Percentiles rank a stretch among this genome's conserved stretches.
phyloP scores from a whole-genome alignment of 441 rosid genomes.

The Populus hybrid region DNA sequence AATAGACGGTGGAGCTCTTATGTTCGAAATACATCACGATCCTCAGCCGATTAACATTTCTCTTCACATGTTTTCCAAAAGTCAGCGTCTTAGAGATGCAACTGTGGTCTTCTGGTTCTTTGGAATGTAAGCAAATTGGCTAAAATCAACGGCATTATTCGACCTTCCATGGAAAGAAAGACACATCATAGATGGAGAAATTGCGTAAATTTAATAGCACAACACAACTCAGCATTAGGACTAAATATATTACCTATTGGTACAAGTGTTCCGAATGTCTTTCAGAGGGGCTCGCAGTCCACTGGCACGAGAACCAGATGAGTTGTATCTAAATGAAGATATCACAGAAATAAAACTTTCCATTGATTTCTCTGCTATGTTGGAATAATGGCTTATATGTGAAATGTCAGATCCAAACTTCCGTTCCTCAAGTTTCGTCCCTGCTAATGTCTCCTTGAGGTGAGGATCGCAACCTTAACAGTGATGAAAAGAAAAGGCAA shows the following conservation, averaged over 20 bases:
- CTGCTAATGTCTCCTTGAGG: conserved; percentile 25
- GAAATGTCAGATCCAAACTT: conserved; percentile 82
- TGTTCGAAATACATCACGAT: background rate
- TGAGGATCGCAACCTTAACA: conserved; percentile 19
- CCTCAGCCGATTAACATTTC: conserved; percentile 9
- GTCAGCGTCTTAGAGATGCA: conserved; percentile 40
- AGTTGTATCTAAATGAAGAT: conserved; percentile 54
- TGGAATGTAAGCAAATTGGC: conserved; percentile 58
- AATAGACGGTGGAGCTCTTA: conserved; percentile 15
- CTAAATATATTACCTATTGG: conserved; percentile 41
- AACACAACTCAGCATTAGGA: background rate
- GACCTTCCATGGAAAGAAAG: conserved; percentile 37
- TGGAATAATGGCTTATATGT: conserved; percentile 59
- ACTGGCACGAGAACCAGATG: conserved; percentile 83
- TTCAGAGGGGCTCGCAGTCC: conserved; percentile 88
- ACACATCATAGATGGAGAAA: conserved; percentile 14
- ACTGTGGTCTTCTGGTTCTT: conserved; percentile 31
- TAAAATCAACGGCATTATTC: conserved; percentile 44
- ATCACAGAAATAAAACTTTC: conserved; percentile 67
- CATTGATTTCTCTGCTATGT: conserved; percentile 82
- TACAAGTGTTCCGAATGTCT: conserved; percentile 50
- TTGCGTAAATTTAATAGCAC: background rate
- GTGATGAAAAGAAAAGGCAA: background rate
- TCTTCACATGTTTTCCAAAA: conserved; percentile 1
- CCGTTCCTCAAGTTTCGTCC: conserved; percentile 29